These are phyloP conservation scores for Diaporthe velutina DNA, from an alignment of 2,329 filamentous ascomycete species.

Conservation along the genomic window DNA sequence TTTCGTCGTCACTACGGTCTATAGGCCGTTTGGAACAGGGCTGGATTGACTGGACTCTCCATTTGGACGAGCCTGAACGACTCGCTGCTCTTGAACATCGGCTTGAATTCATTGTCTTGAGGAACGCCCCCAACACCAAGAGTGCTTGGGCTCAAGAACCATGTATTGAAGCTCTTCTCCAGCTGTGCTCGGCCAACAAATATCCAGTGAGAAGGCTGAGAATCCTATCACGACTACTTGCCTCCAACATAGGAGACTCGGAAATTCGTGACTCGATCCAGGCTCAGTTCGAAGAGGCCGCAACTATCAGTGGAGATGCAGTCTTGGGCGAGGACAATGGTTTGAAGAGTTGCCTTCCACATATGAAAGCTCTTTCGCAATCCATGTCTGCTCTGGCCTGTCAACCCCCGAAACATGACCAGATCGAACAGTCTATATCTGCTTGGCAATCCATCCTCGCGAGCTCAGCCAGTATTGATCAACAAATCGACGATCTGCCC, in stretches of 20 bases:
- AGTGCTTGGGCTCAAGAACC: constrained; percentile 54
- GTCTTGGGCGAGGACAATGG: constrained; percentile 59
- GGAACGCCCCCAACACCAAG: constrained; percentile 47
- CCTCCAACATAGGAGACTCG: constrained; percentile 61
- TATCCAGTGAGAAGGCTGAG: constrained; percentile 67
- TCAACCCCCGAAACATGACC: constrained; percentile 51
- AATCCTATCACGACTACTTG: constrained; percentile 62
- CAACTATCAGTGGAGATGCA: constrained; percentile 52
- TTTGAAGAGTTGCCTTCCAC: constrained; percentile 60
- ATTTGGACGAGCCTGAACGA: constrained; percentile 64
- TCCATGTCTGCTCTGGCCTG: constrained; percentile 60
- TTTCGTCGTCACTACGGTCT: constrained; percentile 71
- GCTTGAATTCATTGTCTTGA: constrained; percentile 60
- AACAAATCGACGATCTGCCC: constrained; percentile 62
- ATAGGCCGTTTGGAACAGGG: constrained; percentile 71
- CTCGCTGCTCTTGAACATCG: constrained; percentile 72
- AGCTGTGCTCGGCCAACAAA: constrained; percentile 62
- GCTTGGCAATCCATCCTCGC: constrained; percentile 60
- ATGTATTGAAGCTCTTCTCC: constrained; percentile 60
- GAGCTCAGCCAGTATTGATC: constrained; percentile 56
- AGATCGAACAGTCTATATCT: constrained; percentile 52
- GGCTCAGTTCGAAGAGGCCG: constrained; percentile 54
- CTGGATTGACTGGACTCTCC: constrained; percentile 68
- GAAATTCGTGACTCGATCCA: constrained; percentile 55
- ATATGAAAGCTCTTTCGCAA: constrained; percentile 60